Base-by-base conservation (phyloP, 495 filamentous ascomycete genomes). In the Penicillium maclennaniae region DNA sequence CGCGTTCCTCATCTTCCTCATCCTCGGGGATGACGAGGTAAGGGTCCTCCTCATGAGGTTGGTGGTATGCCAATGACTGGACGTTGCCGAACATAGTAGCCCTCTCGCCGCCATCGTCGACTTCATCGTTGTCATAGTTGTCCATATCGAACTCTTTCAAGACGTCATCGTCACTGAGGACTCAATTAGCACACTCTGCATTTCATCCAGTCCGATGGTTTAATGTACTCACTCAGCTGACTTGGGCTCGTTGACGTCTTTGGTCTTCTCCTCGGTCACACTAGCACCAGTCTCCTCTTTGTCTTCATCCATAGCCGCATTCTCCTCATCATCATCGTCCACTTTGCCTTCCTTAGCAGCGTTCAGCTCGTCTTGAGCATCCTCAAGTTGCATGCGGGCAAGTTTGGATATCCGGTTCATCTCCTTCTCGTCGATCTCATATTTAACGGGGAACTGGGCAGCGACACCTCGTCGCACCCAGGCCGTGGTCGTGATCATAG, bases 391-490 rank as follows among this genome's bases (percentile, higher is more conserved):
- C 59, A 96, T 77, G 64, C 90, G 87, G 34, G 95, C 93, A 57
- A 97, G 80, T 64, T 83, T 80, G 20, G 91, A 87, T 71, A 99
- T 97, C 58, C 93, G 85, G 56, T 85, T 79, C 69, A 92, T 93
- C 65, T 99, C 93, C 53, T 86, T 84, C 71, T 99, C 93, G 66
- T 96, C 86, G 58, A 97, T 90, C 28, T 87, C 85, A 68, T 93
- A 93, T 71, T 90, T 93, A 5, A 79, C 85, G 1, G 93, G 93
- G 61, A 96, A 95, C 53, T 87, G 86, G 45, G 93, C 92, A 28
- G 95, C 90, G 71, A 91, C 90, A 40, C 95, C 95, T 16, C 92
- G 87, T 53, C 90, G 91, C 60, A 97, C 92, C 93, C 93, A 99
- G 5, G 87, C 69, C 1, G 91, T 88, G 34, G 90, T 88, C 19